Evolutionary conservation across 495 filamentous ascomycete species (phyloP).

Genomic region (Aspergillus heteromorphus): DNA sequence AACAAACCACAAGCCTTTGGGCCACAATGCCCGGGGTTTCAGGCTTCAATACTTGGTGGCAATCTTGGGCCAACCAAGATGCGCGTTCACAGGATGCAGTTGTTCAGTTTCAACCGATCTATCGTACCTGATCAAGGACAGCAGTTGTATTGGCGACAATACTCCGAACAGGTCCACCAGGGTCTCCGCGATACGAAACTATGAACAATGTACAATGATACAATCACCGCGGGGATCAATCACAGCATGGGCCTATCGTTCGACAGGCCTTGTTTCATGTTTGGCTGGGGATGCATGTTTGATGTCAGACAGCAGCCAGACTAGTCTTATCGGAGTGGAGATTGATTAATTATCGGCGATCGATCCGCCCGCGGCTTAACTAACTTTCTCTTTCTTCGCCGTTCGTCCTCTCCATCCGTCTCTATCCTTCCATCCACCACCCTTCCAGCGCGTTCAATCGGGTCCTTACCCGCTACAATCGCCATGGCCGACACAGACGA

Average conservation of each 20-base stretch:
- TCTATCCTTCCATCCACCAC: not conserved
- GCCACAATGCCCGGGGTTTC: not conserved
- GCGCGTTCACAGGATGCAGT: too few species aligned
- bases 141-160: too few species aligned
- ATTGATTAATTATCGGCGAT: too few species aligned
- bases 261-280: not conserved
- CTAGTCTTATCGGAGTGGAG: constrained; percentile 9
- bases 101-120: too few species aligned
- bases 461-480: not conserved
- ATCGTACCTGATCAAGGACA: too few species aligned
- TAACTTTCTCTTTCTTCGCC: not conserved
- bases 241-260: not conserved
- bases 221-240: not conserved
- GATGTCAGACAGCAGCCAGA: not conserved
- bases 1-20: not conserved
- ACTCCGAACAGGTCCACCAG: too few species aligned
- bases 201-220: not conserved
- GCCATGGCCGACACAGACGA: constrained; percentile 49
- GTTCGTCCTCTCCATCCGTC: not conserved
- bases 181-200: too few species aligned
- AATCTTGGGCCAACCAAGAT: not conserved
- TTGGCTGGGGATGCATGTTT: not conserved
- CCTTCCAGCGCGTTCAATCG: not conserved
- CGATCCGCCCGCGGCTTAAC: not conserved
- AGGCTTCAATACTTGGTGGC: not conserved